Evolutionary conservation across 768 basidiomycete species (phyloP), one percentile per base, ranked within the genome.

Genomic region (Hygrophorus pudorinus): DNA sequence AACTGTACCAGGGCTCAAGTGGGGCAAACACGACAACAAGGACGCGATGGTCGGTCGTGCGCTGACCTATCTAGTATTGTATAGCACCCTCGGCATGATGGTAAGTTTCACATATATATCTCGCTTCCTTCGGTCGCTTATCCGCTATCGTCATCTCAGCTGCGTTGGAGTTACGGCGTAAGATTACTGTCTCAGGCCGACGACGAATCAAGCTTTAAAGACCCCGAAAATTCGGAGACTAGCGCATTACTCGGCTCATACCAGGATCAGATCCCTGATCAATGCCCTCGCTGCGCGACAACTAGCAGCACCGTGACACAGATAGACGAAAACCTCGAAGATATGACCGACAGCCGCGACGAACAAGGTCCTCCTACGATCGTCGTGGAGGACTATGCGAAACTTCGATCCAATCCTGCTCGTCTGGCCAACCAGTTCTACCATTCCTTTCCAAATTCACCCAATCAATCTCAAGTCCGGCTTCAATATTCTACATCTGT

Each of bases 111-210:
- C 37, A 31, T 32, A 11, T 28, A 45, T 18, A n/a, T 48, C 20
- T 38, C 14, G 2, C 3, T 41, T 42, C 12, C 31, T 2, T 14
- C 30, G 24, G 24, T 24, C 24, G 24, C 24, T 12, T 11, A 36
- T 13, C 11, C 9, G 4, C 38, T 18, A 14, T 20, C 9, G 7
- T 10, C 46, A 44, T 36, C 37, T 12, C 49, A 88, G 88, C 64
- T 96, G 24, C 83, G 93, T 12, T 97, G 94, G 86, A 92, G 88
- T 43, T 89, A 85, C 59, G 92, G 92, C 14, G 82, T 96, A n/a
- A 76, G 73, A 40, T 69, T 94, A 0, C 71, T 96, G 6, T 73
- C 86, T 0, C 76, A 75, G 45, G 83, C 86, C 2, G 86, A 88
- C 46, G 59, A 63, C 2, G 60, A 67, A 33, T 46, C 44, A 27